Base-by-base conservation (phyloP, 2,329 filamentous ascomycete species). In the Cytospora chrysosperma region DNA sequence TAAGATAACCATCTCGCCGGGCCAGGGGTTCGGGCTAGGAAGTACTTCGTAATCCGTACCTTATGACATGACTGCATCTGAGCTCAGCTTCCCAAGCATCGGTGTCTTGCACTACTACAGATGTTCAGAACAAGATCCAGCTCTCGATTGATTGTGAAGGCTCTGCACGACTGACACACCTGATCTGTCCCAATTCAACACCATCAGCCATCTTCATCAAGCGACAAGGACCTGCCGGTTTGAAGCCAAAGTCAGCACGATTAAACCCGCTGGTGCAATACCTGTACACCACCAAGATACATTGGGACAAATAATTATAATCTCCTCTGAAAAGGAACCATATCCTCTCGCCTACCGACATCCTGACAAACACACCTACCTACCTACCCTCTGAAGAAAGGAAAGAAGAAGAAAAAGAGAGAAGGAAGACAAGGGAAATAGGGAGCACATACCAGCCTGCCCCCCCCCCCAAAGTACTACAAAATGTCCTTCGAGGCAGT, bases 401-500 rank as follows among this genome's bases (percentile, higher is more conserved):
- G n/a, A n/a, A n/a, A n/a, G n/a, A 34, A 34, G 13, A 12, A 34
- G 13, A 34, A 12, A 34, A 34, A 34, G 3, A 15, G 32, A 34
- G 13, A 34, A 34, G 13, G n/a, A n/a, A n/a, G n/a, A n/a, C n/a
- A n/a, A n/a, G n/a, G n/a, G n/a, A n/a, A n/a, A n/a, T n/a, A n/a
- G n/a, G n/a, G n/a, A n/a, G n/a, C n/a, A n/a, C 32, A 50, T 32
- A 37, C 40, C 43, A 52, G n/a, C 43, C 27, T n/a, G n/a, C 3
- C 28, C 3, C 9, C 40, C 12, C 27, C 13, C n/a, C 6, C 26
- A 32, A n/a, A n/a, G 17, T 28, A 24, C 4, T 5, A 5, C 40
- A 28, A 69, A 59, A 92, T 92, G 90, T 91, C 90, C 59, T 90
- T 92, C 79, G 89, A 93, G 68, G 78, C 86, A 52, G 83, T 88